Evolutionary conservation across 2,329 filamentous ascomycete genomes (phyloP).

Genomic region (Colletotrichum simmondsii): DNA sequence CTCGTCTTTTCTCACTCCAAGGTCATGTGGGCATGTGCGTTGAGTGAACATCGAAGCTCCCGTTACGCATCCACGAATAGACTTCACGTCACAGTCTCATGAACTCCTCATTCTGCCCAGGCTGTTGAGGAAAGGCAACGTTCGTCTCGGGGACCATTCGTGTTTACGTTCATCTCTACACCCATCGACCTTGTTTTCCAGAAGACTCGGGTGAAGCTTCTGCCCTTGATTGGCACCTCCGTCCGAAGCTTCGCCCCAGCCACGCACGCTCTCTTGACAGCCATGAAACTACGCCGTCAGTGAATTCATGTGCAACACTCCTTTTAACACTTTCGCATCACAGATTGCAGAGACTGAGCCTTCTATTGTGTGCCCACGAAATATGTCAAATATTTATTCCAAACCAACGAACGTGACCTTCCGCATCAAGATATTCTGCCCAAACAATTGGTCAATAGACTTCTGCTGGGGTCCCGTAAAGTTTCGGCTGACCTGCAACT

Average conservation of each 20-base stretch:
- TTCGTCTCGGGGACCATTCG: no score
- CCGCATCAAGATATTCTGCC: background rate
- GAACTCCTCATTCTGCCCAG: background rate
- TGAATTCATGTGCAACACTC: no score
- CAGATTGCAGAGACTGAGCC: background rate
- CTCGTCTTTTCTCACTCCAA: background rate
- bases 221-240: background rate
- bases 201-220: background rate
- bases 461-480: no score
- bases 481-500: background rate
- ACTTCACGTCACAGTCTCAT: background rate
- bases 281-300: background rate
- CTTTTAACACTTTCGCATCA: background rate
- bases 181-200: background rate
- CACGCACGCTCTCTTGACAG: background rate
- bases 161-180: no score
- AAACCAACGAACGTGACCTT: background rate
- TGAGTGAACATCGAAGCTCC: background rate
- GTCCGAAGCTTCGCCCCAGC: background rate
- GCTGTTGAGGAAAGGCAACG: no score
- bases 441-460: background rate
- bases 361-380: background rate
- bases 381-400: no score
- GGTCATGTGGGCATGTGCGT: background rate
- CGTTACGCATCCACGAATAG: background rate